Percentiles rank a stretch among this genome's conserved stretches.
phyloP scores from a whole-genome alignment of 1,139 yeast genomes.

The Zygosaccharomyces pseudobailii region DNA sequence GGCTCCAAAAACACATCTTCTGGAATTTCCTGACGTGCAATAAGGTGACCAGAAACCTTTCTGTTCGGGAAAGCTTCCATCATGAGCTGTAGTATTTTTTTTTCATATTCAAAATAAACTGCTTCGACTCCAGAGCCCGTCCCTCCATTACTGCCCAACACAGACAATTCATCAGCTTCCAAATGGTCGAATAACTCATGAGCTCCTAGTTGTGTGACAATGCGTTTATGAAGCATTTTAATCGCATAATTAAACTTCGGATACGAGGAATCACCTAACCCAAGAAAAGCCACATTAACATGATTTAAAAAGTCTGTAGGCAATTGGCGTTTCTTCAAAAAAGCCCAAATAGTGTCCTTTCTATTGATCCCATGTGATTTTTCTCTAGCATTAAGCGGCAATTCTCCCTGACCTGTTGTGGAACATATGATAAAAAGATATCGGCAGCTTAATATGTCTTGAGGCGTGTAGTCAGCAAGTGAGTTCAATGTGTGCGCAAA shows the following conservation, averaged over 20 bases:
- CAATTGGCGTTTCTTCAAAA: constrained; percentile 61
- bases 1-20: constrained; percentile 30
- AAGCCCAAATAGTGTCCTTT: constrained; percentile 57
- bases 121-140: constrained; percentile 76
- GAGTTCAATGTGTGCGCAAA: constrained; percentile 49
- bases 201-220: constrained; percentile 74
- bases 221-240: constrained; percentile 70
- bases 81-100: constrained; percentile 44
- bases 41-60: constrained; percentile 17
- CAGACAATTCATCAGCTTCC: constrained; percentile 77
- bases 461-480: constrained; percentile 59
- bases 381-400: constrained; percentile 64
- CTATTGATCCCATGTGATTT: constrained; percentile 27
- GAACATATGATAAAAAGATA: constrained; percentile 68
- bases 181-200: constrained; percentile 64
- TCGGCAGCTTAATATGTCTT: constrained; percentile 45
- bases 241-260: constrained; percentile 83
- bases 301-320: constrained; percentile 62
- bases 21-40: constrained; percentile 22
- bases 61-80: constrained; percentile 37
- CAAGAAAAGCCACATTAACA: constrained; percentile 66
- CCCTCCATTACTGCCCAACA: constrained; percentile 35
- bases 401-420: constrained; percentile 94
- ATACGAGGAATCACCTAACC: constrained; percentile 93
- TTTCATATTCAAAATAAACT: constrained; percentile 71